Percentiles rank a stretch among this genome's conserved stretches.
Evolutionary conservation across 768 basidiomycete genomes (phyloP).

Genomic region (Trametes cinnabarina): DNA sequence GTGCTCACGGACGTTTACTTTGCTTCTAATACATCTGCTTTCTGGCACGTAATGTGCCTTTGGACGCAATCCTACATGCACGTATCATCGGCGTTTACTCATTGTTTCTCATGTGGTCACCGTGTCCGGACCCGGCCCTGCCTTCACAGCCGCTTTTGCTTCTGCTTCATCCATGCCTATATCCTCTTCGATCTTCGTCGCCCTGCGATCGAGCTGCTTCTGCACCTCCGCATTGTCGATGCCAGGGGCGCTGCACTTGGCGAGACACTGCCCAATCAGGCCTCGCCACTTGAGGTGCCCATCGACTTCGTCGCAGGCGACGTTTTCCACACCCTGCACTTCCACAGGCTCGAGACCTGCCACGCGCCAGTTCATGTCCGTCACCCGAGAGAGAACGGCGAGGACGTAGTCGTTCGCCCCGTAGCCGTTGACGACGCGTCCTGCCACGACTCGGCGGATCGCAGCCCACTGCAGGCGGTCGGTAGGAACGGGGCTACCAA

Average conservation of each 20-base stretch:
- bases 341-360: conserved; percentile 49
- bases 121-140: background rate
- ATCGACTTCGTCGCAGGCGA: conserved; percentile 45
- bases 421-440: conserved; percentile 56
- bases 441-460: conserved; percentile 47
- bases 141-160: conserved; percentile 11
- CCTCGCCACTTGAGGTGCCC: conserved; percentile 52
- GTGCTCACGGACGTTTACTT: conserved; percentile 7
- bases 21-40: conserved; percentile 1
- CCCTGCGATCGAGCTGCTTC: conserved; percentile 33
- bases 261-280: conserved; percentile 47
- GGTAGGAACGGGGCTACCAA: conserved; percentile 47
- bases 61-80: background rate
- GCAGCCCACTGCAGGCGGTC: conserved; percentile 44
- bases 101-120: background rate
- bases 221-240: conserved; percentile 37
- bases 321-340: conserved; percentile 52
- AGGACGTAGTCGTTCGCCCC: conserved; percentile 52
- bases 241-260: conserved; percentile 39
- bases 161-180: conserved; percentile 22
- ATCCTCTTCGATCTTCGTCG: conserved; percentile 21
- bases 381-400: conserved; percentile 48
- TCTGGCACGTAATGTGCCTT: background rate
- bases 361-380: conserved; percentile 47
- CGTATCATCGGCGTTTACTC: background rate